Conservation (phyloP, 495 filamentous ascomycete genomes). For the Glarea lozoyensis region DNA sequence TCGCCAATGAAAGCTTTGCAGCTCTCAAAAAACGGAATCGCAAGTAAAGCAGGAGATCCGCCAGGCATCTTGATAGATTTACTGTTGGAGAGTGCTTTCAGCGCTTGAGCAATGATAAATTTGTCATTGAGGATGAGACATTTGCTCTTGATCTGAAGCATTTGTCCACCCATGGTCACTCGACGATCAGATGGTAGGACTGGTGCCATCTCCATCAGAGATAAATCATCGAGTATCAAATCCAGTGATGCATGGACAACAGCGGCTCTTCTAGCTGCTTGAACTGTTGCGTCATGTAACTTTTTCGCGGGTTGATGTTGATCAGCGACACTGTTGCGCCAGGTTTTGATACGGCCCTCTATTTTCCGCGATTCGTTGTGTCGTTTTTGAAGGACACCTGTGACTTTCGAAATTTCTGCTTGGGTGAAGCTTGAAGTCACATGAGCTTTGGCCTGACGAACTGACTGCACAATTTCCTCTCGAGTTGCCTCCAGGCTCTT, state of each 20-base stretch:
- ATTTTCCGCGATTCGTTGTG: too few relatives aligned
- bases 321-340: conserved; percentile 5
- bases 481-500: too few relatives aligned
- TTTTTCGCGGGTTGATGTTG: conserved; percentile 14
- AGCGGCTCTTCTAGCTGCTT: not conserved
- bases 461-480: too few relatives aligned
- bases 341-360: too few relatives aligned
- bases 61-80: conserved; percentile 4
- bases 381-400: too few relatives aligned
- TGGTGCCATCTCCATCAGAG: too few relatives aligned
- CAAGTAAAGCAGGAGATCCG: not conserved
- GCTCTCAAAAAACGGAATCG: conserved; percentile 3
- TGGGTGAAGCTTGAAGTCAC: too few relatives aligned
- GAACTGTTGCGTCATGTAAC: conserved; percentile 13
- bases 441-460: too few relatives aligned
- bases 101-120: conserved; percentile 1
- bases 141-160: conserved; percentile 1
- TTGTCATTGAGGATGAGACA: conserved; percentile 5
- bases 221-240: not conserved
- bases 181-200: conserved; percentile 10
- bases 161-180: conserved; percentile 4
- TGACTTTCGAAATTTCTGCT: too few relatives aligned
- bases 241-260: conserved; percentile 3
- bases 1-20: conserved; percentile 10
- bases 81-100: not conserved